Conservation (phyloP, 257 asterid species). For the Fraxinus quadrangulata region DNA sequence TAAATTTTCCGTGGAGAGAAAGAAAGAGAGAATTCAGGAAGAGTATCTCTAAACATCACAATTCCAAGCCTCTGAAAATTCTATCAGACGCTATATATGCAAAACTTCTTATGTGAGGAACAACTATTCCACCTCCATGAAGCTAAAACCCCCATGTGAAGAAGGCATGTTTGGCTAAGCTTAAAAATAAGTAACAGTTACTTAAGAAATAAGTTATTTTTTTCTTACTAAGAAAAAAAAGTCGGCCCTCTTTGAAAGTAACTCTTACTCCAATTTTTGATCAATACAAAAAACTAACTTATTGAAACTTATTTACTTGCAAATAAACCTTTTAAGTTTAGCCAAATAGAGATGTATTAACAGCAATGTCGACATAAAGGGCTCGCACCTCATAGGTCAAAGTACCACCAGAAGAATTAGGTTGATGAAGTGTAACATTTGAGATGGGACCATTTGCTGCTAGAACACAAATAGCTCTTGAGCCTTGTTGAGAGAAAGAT, state of each 20-base stretch:
- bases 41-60: not conserved
- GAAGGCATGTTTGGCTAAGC: not conserved
- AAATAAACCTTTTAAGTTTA: not conserved
- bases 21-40: not conserved
- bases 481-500: conserved; percentile 86
- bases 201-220: not conserved
- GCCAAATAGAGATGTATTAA: not conserved
- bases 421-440: conserved; percentile 81
- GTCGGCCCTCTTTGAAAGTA: not conserved
- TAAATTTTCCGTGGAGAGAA: not conserved
- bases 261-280: not conserved
- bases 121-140: not conserved
- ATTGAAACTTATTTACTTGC: not conserved
- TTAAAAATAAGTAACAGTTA: too few relatives aligned
- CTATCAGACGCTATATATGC: not conserved
- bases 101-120: not conserved
- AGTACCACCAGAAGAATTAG: conserved; percentile 94
- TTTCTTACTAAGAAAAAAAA: too few relatives aligned
- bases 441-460: conserved; percentile 90
- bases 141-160: not conserved
- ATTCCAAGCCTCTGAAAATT: not conserved
- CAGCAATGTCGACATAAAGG: not conserved
- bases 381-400: conserved; percentile 75
- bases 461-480: conserved; percentile 77
- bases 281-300: not conserved